phyloP scores from a whole-genome alignment of 371 early-diverging fungal species.

The Rhizopus stolonifer region DNA sequence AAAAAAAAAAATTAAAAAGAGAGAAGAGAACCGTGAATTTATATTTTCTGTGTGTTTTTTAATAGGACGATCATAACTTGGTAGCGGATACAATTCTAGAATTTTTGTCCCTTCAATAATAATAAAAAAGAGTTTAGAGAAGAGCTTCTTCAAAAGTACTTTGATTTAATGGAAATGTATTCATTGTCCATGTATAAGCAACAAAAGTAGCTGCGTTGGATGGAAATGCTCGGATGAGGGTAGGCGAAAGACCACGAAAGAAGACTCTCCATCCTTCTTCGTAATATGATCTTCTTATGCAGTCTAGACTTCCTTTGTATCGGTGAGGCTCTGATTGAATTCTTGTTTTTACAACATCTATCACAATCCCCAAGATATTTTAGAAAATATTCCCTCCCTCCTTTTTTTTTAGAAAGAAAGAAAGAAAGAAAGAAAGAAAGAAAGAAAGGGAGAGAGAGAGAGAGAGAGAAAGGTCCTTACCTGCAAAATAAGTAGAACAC shows the following conservation, averaged over 20 bases:
- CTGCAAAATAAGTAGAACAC: constrained; percentile 76
- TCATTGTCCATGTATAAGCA: constrained; percentile 62
- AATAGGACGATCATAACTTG: constrained; percentile 35
- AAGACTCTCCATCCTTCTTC: constrained; percentile 66
- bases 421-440: no score
- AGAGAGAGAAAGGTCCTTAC: no score
- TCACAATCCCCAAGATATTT: no score
- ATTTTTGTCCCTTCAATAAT: no score
- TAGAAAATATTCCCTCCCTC: no score
- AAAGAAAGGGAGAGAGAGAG: no score
- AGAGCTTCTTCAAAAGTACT: constrained; percentile 12
- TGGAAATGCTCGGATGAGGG: constrained; percentile 81
- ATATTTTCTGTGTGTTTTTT: background rate
- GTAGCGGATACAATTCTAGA: constrained; percentile 25
- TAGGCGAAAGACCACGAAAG: constrained; percentile 72
- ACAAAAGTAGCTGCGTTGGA: constrained; percentile 84
- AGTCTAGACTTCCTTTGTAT: constrained; percentile 56
- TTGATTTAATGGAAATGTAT: constrained; percentile 17
- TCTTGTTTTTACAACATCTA: constrained; percentile 79
- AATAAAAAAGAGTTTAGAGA: no score
- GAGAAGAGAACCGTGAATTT: background rate
- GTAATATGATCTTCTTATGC: constrained; percentile 50
- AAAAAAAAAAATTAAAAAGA: no score
- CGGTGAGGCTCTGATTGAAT: constrained; percentile 65
- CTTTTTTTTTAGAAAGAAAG: no score